Conservation (phyloP, 345 rosid species). For the Mercurialis annua region DNA sequence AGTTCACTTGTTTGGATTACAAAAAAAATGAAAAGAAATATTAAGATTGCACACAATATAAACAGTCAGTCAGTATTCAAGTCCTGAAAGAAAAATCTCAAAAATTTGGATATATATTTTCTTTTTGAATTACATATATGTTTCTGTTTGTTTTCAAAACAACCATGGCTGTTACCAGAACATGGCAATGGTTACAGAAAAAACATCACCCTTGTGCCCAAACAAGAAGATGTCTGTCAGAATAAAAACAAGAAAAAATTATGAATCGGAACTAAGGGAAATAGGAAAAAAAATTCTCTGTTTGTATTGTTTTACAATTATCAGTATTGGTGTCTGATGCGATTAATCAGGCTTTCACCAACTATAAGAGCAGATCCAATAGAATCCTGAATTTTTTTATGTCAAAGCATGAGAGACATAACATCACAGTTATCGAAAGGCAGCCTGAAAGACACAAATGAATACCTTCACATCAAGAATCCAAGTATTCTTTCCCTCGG, state of each 20-base stretch:
- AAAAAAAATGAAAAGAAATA: no score
- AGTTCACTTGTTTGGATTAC: no score
- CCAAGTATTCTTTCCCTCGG: neutral
- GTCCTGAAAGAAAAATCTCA: no score
- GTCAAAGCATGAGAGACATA: neutral
- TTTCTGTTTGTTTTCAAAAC: no score
- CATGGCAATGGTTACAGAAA: neutral
- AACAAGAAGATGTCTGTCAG: neutral
- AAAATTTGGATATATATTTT: no score
- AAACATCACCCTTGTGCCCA: neutral
- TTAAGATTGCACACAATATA: no score
- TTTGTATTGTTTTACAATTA: neutral
- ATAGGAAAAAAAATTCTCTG: neutral
- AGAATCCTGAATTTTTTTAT: neutral
- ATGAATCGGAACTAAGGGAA: neutral
- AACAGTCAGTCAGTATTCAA: no score
- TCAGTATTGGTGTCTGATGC: neutral
- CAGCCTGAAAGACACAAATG: neutral
- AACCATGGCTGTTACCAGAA: no score
- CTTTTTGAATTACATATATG: neutral
- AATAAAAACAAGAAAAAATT: neutral
- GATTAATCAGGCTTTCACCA: neutral
- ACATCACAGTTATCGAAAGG: neutral
- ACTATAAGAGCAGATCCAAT: neutral
- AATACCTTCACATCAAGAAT: neutral